phyloP scores from a whole-genome alignment of 2,329 filamentous ascomycete species.

The Arthrinium phaeospermum region DNA sequence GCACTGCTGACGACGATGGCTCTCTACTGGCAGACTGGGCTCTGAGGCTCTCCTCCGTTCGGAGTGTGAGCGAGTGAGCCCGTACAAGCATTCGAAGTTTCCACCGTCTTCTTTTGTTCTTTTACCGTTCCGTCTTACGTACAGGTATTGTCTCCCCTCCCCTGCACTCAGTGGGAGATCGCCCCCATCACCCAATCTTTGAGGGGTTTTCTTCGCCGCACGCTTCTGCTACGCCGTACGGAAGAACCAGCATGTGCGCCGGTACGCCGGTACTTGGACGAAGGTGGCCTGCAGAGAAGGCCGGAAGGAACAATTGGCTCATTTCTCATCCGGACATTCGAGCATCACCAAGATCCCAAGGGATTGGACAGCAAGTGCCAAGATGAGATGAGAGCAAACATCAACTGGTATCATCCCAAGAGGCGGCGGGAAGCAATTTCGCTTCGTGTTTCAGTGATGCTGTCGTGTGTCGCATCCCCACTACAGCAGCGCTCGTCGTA shows the following conservation, averaged over 20 bases:
- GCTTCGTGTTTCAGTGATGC: slow-evolving; percentile 18
- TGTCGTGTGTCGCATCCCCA: slow-evolving; percentile 6
- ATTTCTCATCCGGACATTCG: not conserved
- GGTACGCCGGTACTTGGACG: not conserved
- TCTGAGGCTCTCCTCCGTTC: no score
- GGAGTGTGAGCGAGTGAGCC: not conserved
- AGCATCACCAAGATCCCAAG: not conserved
- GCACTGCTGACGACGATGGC: not conserved
- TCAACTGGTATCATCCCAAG: not conserved
- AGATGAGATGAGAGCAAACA: not conserved
- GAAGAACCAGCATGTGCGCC: not conserved
- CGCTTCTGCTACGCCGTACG: not conserved
- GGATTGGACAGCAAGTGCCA: not conserved
- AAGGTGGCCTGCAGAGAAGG: no score
- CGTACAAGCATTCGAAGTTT: not conserved
- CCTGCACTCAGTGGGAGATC: not conserved
- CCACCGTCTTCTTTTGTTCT: not conserved
- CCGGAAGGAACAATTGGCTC: not conserved
- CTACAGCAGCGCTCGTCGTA: not conserved
- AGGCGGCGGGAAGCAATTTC: slow-evolving; percentile 12
- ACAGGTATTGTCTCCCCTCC: not conserved
- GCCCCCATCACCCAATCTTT: not conserved
- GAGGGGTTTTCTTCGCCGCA: slow-evolving; percentile 5
- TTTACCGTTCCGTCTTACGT: slow-evolving; percentile 6
- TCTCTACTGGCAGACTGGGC: no score